phyloP scores from a whole-genome alignment of 345 rosid genomes.

The Heritiera fomes region DNA sequence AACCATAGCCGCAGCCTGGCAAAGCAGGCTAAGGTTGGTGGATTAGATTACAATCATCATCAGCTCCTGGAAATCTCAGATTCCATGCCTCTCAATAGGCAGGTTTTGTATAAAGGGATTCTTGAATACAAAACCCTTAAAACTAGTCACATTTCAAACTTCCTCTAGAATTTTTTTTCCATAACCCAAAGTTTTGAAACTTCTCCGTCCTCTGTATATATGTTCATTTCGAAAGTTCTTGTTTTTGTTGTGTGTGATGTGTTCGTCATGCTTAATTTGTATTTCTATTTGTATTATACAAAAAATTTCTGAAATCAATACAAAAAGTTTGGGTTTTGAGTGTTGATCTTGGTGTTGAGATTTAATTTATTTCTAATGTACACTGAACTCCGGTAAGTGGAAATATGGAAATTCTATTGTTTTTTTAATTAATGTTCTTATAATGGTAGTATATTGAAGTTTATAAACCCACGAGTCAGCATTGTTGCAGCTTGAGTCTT shows the following conservation, averaged over 20 bases:
- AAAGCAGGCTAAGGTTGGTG: background rate
- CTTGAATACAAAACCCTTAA: constrained; percentile 32
- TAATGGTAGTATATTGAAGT: background rate
- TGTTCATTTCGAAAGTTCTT: background rate
- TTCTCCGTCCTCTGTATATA: background rate
- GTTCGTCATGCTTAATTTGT: background rate
- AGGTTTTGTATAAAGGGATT: constrained; percentile 46
- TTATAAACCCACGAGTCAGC: background rate
- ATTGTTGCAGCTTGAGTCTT: background rate
- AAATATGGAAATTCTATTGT: background rate
- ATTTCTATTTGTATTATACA: background rate
- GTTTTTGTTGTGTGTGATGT: background rate
- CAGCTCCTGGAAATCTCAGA: background rate
- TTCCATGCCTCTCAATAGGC: constrained; percentile 51
- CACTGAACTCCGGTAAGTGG: background rate
- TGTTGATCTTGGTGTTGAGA: background rate
- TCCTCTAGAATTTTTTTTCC: background rate
- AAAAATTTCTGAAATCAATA: background rate
- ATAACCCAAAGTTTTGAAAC: background rate
- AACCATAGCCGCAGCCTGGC: constrained; percentile 16
- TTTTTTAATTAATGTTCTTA: background rate
- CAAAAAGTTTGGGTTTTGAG: background rate
- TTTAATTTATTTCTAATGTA: background rate
- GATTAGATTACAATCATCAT: background rate
- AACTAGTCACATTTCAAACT: background rate